Evolutionary conservation across 1,284 basidiomycete genomes (phyloP).

Genomic region (Peniophora sp.): DNA sequence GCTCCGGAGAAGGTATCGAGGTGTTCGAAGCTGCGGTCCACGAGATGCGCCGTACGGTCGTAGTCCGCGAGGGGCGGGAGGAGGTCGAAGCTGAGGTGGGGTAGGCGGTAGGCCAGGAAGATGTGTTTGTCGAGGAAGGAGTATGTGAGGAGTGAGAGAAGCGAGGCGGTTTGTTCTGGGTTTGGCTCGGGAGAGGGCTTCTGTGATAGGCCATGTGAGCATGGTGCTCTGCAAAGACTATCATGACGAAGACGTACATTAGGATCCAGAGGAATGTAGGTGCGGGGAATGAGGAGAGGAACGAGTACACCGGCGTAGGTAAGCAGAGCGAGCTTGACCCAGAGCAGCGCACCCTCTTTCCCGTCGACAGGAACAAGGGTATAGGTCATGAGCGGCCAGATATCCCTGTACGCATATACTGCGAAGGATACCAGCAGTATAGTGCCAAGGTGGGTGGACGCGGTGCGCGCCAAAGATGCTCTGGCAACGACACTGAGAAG

Average conservation of each 20-base stretch:
- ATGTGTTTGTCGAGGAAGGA: constrained; percentile 24
- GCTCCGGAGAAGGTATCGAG: constrained; percentile 22
- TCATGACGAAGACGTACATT: constrained; percentile 19
- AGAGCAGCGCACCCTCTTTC: constrained; percentile 28
- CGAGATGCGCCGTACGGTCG: constrained; percentile 33
- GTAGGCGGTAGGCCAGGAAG: constrained; percentile 18
- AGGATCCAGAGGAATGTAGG: constrained; percentile 34
- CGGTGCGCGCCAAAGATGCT: constrained; percentile 4
- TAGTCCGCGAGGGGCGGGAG: constrained; percentile 41
- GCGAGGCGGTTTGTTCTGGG: constrained; percentile 29
- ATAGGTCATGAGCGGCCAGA: constrained; percentile 40
- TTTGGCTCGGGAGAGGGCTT: constrained; percentile 18
- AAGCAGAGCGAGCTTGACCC: constrained; percentile 31
- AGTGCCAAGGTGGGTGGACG: constrained; percentile 18
- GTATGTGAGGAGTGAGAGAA: constrained; percentile 21
- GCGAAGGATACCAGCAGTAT: constrained; percentile 32
- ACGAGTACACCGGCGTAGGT: constrained; percentile 31
- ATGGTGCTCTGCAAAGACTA: not conserved
- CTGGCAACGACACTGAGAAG: constrained; percentile 11
- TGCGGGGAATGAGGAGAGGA: constrained; percentile 37
- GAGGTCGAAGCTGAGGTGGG: constrained; percentile 22
- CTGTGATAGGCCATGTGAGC: constrained; percentile 8
- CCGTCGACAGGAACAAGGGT: constrained; percentile 31
- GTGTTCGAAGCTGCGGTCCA: constrained; percentile 24
- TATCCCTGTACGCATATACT: constrained; percentile 41